These are phyloP conservation scores for Boletus semigastroideus DNA, from an alignment of 1,284 basidiomycete species.

Conservation along the genomic window DNA sequence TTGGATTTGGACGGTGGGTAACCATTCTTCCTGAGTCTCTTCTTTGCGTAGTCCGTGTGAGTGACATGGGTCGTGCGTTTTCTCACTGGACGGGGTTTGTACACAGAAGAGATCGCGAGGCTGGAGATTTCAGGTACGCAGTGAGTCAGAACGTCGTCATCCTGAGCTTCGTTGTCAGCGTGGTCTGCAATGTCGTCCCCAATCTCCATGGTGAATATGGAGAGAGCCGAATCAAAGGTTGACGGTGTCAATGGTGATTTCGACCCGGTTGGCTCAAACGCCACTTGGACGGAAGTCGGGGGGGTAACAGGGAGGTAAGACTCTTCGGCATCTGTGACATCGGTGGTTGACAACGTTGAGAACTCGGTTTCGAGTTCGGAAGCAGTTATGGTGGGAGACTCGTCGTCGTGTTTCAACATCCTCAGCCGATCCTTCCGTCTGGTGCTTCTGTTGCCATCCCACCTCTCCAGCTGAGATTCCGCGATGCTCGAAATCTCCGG, in stretches of 20 bases:
- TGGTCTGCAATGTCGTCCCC: constrained; percentile 36
- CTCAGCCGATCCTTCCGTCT: constrained; percentile 22
- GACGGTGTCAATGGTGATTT: not conserved
- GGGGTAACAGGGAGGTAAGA: constrained; percentile 13
- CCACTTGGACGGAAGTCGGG: not conserved
- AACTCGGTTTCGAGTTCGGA: constrained; percentile 40
- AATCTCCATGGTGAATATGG: constrained; percentile 50
- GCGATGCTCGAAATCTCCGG: constrained; percentile 45
- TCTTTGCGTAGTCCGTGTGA: constrained; percentile 6
- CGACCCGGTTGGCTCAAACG: not conserved
- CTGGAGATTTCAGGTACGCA: constrained; percentile 37
- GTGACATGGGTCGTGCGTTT: constrained; percentile 33
- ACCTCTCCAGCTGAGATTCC: constrained; percentile 30
- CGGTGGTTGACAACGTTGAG: constrained; percentile 12
- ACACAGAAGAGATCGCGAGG: constrained; percentile 67
- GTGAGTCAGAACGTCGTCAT: constrained; percentile 14
- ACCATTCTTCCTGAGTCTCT: constrained; percentile 11
- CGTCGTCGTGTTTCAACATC: constrained; percentile 21
- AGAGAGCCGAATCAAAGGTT: constrained; percentile 26
- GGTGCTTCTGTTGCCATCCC: constrained; percentile 26
- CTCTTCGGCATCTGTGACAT: constrained; percentile 40
- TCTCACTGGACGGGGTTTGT: constrained; percentile 66
- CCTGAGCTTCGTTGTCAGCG: constrained; percentile 19
- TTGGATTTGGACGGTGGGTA: constrained; percentile 10
- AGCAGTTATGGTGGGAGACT: constrained; percentile 33